These are phyloP conservation scores for Miscanthus lutarioriparius DNA, from an alignment of 176 grass and related monocot species.

Conservation along the genomic window DNA sequence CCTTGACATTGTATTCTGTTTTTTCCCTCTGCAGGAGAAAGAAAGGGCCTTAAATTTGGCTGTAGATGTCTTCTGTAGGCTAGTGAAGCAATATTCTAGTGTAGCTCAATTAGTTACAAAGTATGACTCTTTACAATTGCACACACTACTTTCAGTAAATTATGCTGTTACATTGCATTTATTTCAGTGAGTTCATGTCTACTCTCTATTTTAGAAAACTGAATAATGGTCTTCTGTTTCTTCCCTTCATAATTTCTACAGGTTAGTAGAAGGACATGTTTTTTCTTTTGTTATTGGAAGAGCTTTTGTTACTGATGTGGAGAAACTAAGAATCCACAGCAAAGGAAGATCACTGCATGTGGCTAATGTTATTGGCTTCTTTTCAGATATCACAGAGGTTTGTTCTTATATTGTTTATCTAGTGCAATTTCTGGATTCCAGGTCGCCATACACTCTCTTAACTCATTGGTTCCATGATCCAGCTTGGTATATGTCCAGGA, in stretches of 20 bases:
- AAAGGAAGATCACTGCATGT: slow-evolving; percentile 83
- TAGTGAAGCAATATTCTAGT: slow-evolving; percentile 93
- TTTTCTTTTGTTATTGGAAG: slow-evolving; percentile 99
- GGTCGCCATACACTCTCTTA: slow-evolving; percentile 26
- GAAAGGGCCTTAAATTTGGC: slow-evolving; percentile 95
- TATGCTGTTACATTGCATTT: background rate
- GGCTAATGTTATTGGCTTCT: slow-evolving; percentile 80
- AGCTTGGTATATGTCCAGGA: slow-evolving; percentile 88
- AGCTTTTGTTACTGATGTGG: slow-evolving; percentile 97
- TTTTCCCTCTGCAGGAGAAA: slow-evolving; percentile 83
- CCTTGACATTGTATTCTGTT: slow-evolving; percentile 35
- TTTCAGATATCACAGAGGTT: slow-evolving; percentile 88
- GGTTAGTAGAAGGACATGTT: slow-evolving; percentile 98
- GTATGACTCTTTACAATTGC: slow-evolving; percentile 49
- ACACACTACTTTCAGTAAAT: slow-evolving; percentile 1
- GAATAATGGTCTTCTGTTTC: background rate
- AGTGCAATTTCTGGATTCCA: slow-evolving; percentile 17
- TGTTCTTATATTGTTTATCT: slow-evolving; percentile 30
- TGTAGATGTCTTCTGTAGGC: slow-evolving; percentile 96
- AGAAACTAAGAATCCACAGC: slow-evolving; percentile 91
- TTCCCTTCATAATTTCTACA: slow-evolving; percentile 46
- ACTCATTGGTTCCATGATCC: slow-evolving; percentile 38
- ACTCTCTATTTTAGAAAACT: slow-evolving; percentile 13
- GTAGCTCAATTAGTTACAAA: slow-evolving; percentile 92
- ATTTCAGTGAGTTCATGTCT: slow-evolving; percentile 25